Base-by-base conservation (phyloP, 805 yeast genomes). In the Myxozyma melibiosi region DNA sequence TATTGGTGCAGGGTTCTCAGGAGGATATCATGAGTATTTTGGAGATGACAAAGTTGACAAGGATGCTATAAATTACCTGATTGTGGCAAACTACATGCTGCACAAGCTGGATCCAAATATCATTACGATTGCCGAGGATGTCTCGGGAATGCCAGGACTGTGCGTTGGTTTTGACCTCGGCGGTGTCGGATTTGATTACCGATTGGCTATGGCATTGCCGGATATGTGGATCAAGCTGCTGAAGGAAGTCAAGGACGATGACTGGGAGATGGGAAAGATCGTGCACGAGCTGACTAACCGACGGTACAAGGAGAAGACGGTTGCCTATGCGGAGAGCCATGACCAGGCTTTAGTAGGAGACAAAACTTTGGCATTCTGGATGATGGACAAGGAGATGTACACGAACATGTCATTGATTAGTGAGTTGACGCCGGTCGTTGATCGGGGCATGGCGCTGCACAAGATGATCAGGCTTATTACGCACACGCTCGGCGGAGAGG, bases 291-390 rank as follows among this genome's bases (percentile, higher is more conserved):
- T 92, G 66, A 84, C 96, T 33, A 94, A 92, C 73, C 81, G 98
- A 67, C 81, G 99, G 63, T 84, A 90, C 71, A 83, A 84, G 39
- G 98, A 92, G 72, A 84, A 83, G 68, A 91, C 97, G 51, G 88
- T 92, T 64, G 85, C 94, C 2, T 92, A 92, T 69, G 88, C 95
- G 62, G 99, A 92, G 74, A 86, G 95, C 14, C 99, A 92, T 70
- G 99, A 92, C 71, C 99, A 92, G 75, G 98, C 98, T 34, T 78
- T 92, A 53, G 99, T 92, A 22, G 99, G 99, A 51, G 99, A 92
- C 71, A 92, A 92, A 71, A 89, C 97, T 2, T 74, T 92, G 57
- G 98, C 98, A 0, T 92, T 92, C 70, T 94, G 99, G 99, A 79
- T 92, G 55, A 92, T 92, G 98, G 99, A 92, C 74, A 90, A 92